Percentiles rank a stretch among this genome's conserved stretches.
phyloP scores from a whole-genome alignment of 2,329 filamentous ascomycete genomes.

The Colletotrichum sp. region DNA sequence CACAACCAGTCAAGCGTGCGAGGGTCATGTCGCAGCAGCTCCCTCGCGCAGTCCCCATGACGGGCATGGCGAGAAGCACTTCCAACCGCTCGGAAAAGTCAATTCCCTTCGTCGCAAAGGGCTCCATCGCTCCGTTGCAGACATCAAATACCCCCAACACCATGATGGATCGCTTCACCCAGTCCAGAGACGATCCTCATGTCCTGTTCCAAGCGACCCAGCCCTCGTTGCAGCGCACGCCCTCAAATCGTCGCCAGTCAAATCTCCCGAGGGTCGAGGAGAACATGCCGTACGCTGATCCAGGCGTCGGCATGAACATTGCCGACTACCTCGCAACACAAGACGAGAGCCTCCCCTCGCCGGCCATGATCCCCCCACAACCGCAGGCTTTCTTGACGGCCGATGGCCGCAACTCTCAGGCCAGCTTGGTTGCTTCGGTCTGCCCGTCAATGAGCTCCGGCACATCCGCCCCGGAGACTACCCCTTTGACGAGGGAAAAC shows the following conservation, averaged over 20 bases:
- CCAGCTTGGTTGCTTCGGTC: constrained; percentile 35
- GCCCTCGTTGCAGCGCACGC: constrained; percentile 27
- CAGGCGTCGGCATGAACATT: constrained; percentile 41
- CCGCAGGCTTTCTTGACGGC: constrained; percentile 25
- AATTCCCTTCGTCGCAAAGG: constrained; percentile 42
- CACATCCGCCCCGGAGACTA: constrained; percentile 41
- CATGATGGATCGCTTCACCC: constrained; percentile 33
- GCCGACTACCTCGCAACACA: constrained; percentile 40
- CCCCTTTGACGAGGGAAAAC: constrained; percentile 48
- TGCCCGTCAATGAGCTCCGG: constrained; percentile 50
- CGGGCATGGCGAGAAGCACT: constrained; percentile 35
- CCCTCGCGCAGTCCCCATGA: constrained; percentile 17
- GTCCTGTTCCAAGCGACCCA: constrained; percentile 19
- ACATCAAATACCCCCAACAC: constrained; percentile 24
- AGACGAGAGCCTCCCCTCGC: constrained; percentile 28
- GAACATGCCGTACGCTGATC: constrained; percentile 26
- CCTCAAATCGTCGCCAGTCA: constrained; percentile 28
- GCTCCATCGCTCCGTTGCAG: constrained; percentile 37
- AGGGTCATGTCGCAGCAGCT: constrained; percentile 39
- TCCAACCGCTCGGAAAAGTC: constrained; percentile 46
- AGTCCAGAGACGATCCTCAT: constrained; percentile 35
- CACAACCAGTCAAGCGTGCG: constrained; percentile 34
- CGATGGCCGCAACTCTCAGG: constrained; percentile 16
- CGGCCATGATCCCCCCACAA: constrained; percentile 25
- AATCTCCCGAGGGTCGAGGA: constrained; percentile 42